phyloP scores from a whole-genome alignment of 257 asterid species.

The Solanum chiquidenum region DNA sequence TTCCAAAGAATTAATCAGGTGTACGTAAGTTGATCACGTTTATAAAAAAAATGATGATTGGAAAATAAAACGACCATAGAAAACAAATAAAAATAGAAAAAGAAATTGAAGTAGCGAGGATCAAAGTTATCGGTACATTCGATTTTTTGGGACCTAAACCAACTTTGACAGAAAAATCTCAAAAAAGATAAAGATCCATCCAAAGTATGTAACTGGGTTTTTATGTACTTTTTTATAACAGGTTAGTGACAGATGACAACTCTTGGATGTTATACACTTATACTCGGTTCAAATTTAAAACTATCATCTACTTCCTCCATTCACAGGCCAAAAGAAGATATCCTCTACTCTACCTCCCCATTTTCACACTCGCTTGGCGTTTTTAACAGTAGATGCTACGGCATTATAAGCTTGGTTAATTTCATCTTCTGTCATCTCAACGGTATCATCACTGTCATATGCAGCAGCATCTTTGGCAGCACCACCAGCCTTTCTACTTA shows the following conservation, averaged over 20 bases:
- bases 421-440: conserved; percentile 98
- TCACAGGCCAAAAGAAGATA: not conserved
- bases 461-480: conserved; percentile 10
- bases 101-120: not conserved
- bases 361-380: not conserved
- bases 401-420: conserved; percentile 55
- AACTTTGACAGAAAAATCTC: not conserved
- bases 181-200: not conserved
- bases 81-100: too few species aligned
- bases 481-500: conserved; percentile 6
- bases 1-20: not conserved
- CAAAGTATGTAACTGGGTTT: not conserved
- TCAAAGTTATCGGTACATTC: not conserved
- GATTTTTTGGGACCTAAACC: not conserved
- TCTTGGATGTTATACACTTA: not conserved
- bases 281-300: not conserved
- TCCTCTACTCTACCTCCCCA: not conserved
- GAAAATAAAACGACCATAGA: too few species aligned
- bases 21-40: not conserved
- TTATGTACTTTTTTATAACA: not conserved
- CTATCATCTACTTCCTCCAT: not conserved
- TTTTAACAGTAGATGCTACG: conserved; percentile 14
- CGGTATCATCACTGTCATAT: conserved; percentile 71
- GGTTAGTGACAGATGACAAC: not conserved
- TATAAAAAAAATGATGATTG: too few species aligned